Conservation (phyloP, 2,329 filamentous ascomycete species). For the Coniochaeta hoffmannii region DNA sequence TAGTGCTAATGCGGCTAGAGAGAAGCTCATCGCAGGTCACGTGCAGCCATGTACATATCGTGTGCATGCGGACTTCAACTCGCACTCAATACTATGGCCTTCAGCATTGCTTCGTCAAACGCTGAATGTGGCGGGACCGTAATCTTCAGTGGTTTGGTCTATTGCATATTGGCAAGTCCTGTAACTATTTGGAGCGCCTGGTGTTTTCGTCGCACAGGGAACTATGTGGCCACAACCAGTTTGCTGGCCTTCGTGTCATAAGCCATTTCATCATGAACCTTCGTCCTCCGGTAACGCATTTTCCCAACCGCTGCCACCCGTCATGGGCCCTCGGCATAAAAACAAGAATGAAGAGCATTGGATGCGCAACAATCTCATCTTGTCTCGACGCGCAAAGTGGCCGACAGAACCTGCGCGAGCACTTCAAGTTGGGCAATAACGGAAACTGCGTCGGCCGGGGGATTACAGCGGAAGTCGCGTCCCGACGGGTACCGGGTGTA, state of each 20-base stretch:
- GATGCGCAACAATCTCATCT: not conserved
- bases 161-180: no score
- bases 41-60: no score
- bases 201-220: no score
- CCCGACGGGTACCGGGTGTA: not conserved
- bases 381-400: not conserved
- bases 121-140: no score
- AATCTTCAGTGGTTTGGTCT: no score
- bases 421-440: not conserved
- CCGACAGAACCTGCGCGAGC: not conserved
- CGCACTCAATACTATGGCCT: no score
- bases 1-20: not conserved
- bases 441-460: not conserved
- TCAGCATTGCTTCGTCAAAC: no score
- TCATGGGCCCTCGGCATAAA: not conserved
- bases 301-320: not conserved
- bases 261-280: not conserved
- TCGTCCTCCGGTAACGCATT: not conserved
- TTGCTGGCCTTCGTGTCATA: no score
- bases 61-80: no score
- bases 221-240: no score
- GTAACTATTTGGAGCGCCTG: no score
- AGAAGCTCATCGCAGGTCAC: not conserved
- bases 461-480: not conserved
- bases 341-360: not conserved